These are phyloP conservation scores for Apiospora aurea DNA, from an alignment of 2,329 filamentous ascomycete species.

Conservation along the genomic window DNA sequence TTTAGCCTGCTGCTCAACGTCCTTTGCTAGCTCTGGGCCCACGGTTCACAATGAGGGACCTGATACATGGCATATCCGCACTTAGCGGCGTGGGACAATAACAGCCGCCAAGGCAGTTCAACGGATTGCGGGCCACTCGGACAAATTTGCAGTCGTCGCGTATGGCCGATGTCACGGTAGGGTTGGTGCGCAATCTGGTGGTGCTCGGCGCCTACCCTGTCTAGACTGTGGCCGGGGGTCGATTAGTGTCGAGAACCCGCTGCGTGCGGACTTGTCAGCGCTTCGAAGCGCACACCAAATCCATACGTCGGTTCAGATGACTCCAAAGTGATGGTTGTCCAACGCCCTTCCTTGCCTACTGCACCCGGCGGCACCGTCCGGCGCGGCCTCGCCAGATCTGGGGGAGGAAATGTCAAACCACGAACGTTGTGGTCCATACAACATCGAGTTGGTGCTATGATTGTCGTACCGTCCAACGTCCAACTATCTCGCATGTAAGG, in stretches of 20 bases:
- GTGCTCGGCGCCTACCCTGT: background rate
- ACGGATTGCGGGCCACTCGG: background rate
- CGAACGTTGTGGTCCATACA: background rate
- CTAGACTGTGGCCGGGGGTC: background rate
- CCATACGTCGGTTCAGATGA: too few species aligned
- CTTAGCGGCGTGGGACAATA: background rate
- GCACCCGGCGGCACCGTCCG: background rate
- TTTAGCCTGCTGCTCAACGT: background rate
- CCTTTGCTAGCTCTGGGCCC: background rate
- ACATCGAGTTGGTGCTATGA: background rate
- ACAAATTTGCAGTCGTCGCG: background rate
- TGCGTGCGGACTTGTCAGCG: background rate
- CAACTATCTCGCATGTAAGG: background rate
- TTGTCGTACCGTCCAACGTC: background rate
- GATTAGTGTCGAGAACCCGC: background rate
- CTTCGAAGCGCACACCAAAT: too few species aligned
- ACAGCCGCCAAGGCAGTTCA: background rate
- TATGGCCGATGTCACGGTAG: background rate
- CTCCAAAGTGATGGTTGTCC: background rate
- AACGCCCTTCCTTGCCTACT: background rate
- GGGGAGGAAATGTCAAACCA: background rate
- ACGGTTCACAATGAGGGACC: conserved; percentile 7
- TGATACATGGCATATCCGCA: background rate
- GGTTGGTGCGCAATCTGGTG: conserved; percentile 16
- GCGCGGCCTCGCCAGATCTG: background rate